Base-by-base conservation (phyloP, 2,329 filamentous ascomycete species). In the Colletotrichum sp. region DNA sequence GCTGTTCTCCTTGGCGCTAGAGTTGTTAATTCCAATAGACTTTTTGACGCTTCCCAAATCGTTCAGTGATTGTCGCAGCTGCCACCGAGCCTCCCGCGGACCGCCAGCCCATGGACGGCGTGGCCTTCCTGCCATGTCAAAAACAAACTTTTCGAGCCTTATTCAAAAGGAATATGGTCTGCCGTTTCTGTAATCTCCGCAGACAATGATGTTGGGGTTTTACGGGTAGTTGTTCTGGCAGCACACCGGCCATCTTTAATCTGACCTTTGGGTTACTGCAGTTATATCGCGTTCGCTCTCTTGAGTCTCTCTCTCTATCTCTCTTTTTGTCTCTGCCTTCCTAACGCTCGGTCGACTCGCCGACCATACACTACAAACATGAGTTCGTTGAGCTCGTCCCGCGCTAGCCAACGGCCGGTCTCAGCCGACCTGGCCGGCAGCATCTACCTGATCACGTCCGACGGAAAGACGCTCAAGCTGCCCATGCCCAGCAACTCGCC, bases 381-480 rank as follows among this genome's bases (percentile, higher is more conserved):
- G 43, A 52, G 43, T 13, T 52, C 43, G 6, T 7, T n/a, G 12
- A 52, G n/a, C 13, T 52, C 43, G 43, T 52, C 43, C 43, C 43
- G 62, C 18, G 18, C 39, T 8, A 48, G 36, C 43, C n/a, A 55
- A n/a, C 74, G 74, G 6, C 67, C 76, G 28, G 67, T 48, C 13
- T 68, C 72, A 30, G 67, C 71, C 62, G 79, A 80, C 36, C 56
- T 80, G 12, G 64, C 79, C 7, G 80, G 80, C 34, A 81, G 79
- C 71, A 81, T 84, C 30, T 84, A 79, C 66, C 80, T 84, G 56
- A 83, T 84, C 71, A 79, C 81, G 8, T 80, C 80, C 6, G 80
- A 81, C 66, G 83, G 83, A 30, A 71, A 78, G 25, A 79, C 80
- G 12, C 77, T 84, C 32, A 80, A 78, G 30, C 78, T 84, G 16